Base-by-base conservation (phyloP, 768 basidiomycete species). In the Tulasnella sp. region DNA sequence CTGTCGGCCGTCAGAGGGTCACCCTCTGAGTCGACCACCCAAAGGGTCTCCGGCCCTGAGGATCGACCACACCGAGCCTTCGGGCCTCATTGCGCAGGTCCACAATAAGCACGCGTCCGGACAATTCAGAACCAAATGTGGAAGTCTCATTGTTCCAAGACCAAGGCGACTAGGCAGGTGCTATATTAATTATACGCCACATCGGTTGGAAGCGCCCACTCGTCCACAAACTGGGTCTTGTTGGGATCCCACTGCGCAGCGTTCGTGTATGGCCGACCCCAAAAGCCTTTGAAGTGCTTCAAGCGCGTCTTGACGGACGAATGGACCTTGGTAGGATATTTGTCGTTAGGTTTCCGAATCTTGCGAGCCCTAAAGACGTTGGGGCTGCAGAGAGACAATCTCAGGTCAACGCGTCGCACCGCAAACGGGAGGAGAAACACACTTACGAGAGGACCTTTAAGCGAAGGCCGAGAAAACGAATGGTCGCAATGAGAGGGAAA, bases 341-440 rank as follows among this genome's bases (percentile, higher is more conserved):
- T 41, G 3, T 72, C 18, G 22, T 41, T 79, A 28, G 69, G 78
- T 54, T 24, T 42, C 78, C 77, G 46, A 37, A 78, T 60, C 28
- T 58, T 54, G 28, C 77, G 48, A 60, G 77, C 28, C 22, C 58
- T 64, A 42, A 42, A 72, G 60, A 74, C 18, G 69, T 75, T 75
- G 20, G 44, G 78, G 14, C 72, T 79, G 24, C 41, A 41, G 41
- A 41, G n/a, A 72, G 24, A 42, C n/a, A 79, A 40, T 12, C 16
- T 60, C 24, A 60, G 58, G 58, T 60, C 58, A n/a, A 60, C 1
- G 58, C 58, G 58, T 12, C 46, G 14, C 24, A 4, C n/a, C 24
- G 73, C 34, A 7, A 40, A 46, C n/a, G n/a, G n/a, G n/a, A n/a
- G n/a, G n/a, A n/a, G n/a, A n/a, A n/a, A n/a, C n/a, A 37, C 73